Evolutionary conservation across 1,284 basidiomycete genomes (phyloP).

Genomic region (Cutaneotrichosporon arboriforme): DNA sequence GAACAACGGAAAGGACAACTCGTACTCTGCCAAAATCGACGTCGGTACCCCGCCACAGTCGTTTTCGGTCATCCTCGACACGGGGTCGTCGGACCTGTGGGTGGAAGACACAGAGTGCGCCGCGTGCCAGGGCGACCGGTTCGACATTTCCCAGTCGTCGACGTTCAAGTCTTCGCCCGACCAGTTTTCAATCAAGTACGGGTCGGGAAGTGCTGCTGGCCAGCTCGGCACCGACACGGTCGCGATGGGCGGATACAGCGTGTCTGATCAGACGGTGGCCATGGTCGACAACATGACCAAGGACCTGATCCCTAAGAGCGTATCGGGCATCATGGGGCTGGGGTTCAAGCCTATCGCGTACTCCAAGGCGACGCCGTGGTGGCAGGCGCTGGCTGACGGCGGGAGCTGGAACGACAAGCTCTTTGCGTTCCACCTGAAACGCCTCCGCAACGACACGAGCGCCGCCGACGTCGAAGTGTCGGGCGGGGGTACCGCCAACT

Average conservation of each 20-base stretch:
- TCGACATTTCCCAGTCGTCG: slow-evolving; percentile 13
- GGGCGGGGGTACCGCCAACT: slow-evolving; percentile 68
- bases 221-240: slow-evolving; percentile 65
- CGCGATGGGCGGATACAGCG: slow-evolving; percentile 72
- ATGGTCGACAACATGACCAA: slow-evolving; percentile 37
- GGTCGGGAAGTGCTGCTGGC: slow-evolving; percentile 66
- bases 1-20: slow-evolving; percentile 45
- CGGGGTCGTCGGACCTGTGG: slow-evolving; percentile 56
- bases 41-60: slow-evolving; percentile 50
- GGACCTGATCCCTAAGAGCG: slow-evolving; percentile 42
- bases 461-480: slow-evolving; percentile 53
- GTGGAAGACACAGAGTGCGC: slow-evolving; percentile 34
- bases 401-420: slow-evolving; percentile 60
- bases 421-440: slow-evolving; percentile 76
- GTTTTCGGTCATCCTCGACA: slow-evolving; percentile 57
- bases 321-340: slow-evolving; percentile 53
- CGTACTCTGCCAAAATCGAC: slow-evolving; percentile 41
- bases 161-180: slow-evolving; percentile 8
- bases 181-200: slow-evolving; percentile 42
- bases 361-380: slow-evolving; percentile 51
- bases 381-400: slow-evolving; percentile 59
- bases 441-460: slow-evolving; percentile 59
- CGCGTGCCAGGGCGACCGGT: slow-evolving; percentile 18
- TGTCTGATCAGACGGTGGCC: slow-evolving; percentile 64
- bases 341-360: slow-evolving; percentile 50